phyloP scores from a whole-genome alignment of 129 eudicot genomes.

The Flaveria robusta region DNA sequence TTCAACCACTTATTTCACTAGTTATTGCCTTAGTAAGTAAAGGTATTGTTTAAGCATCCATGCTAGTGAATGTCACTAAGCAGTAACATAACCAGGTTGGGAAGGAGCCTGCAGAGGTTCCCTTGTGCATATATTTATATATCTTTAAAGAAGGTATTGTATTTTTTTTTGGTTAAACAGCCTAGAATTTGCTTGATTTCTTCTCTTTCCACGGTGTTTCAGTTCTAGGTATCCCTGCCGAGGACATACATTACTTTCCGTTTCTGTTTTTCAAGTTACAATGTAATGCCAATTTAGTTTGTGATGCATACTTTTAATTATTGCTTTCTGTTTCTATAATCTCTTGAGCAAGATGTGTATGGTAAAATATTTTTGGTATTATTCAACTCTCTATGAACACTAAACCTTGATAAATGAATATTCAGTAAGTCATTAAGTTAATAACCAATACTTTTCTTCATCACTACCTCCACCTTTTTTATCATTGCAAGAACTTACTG shows the following conservation, averaged over 20 bases:
- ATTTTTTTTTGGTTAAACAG: constrained; percentile 12
- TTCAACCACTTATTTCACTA: background rate
- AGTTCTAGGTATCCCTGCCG: background rate
- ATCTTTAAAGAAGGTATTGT: background rate
- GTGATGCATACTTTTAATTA: constrained; percentile 6
- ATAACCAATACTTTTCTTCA: background rate
- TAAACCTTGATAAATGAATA: background rate
- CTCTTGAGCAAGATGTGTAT: constrained; percentile 6
- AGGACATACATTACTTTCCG: background rate
- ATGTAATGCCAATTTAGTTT: constrained; percentile 6
- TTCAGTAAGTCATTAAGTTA: background rate
- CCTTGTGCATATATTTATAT: constrained; percentile 4
- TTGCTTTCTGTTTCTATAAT: background rate
- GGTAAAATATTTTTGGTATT: background rate
- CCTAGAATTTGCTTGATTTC: background rate
- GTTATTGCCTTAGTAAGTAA: constrained; percentile 13
- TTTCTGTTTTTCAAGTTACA: background rate
- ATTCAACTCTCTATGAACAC: background rate
- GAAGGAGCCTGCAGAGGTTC: constrained; percentile 5
- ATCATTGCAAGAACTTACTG: constrained; percentile 1
- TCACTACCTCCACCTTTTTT: too few relatives aligned
- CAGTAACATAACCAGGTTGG: constrained; percentile 10
- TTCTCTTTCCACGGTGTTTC: background rate
- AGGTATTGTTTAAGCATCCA: background rate
- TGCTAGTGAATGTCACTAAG: constrained; percentile 2